Conservation (phyloP, 2,329 filamentous ascomycete genomes). For the Mariannaea elegans region DNA sequence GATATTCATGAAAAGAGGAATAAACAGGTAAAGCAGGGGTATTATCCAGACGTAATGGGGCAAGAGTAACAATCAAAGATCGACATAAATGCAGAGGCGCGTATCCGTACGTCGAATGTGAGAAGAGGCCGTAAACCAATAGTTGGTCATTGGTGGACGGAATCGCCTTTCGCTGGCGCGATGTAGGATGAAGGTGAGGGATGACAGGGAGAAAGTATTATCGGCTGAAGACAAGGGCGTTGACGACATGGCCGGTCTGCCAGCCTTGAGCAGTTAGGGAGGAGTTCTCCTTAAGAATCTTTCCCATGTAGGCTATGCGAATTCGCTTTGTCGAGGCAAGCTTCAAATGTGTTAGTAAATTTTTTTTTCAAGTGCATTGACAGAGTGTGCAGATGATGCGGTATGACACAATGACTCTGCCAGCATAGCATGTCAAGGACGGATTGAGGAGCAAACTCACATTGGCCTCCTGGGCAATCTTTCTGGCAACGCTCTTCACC, state of each 20-base stretch:
- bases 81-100: neutral
- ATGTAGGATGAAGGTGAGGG: neutral
- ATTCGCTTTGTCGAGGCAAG: slow-evolving; percentile 67
- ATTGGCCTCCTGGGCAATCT: slow-evolving; percentile 69
- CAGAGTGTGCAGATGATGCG: neutral
- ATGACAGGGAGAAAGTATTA: slow-evolving; percentile 39
- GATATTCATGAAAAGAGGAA: slow-evolving; percentile 5
- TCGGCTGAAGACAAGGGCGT: slow-evolving; percentile 73
- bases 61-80: slow-evolving; percentile 14
- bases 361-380: neutral
- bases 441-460: slow-evolving; percentile 55
- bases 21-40: slow-evolving; percentile 32
- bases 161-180: neutral
- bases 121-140: neutral
- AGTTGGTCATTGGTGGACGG: neutral
- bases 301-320: slow-evolving; percentile 82
- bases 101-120: too few relatives aligned
- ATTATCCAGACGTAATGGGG: slow-evolving; percentile 39
- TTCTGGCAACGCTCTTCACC: slow-evolving; percentile 70
- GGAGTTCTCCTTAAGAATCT: slow-evolving; percentile 74
- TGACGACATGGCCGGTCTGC: slow-evolving; percentile 78
- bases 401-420: neutral
- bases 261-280: slow-evolving; percentile 77
- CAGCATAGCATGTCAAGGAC: neutral
- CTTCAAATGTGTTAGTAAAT: slow-evolving; percentile 50